Percentiles rank a stretch among this genome's conserved stretches.
Conservation (phyloP, 805 yeast genomes). For the Candida vaughaniae region DNA sequence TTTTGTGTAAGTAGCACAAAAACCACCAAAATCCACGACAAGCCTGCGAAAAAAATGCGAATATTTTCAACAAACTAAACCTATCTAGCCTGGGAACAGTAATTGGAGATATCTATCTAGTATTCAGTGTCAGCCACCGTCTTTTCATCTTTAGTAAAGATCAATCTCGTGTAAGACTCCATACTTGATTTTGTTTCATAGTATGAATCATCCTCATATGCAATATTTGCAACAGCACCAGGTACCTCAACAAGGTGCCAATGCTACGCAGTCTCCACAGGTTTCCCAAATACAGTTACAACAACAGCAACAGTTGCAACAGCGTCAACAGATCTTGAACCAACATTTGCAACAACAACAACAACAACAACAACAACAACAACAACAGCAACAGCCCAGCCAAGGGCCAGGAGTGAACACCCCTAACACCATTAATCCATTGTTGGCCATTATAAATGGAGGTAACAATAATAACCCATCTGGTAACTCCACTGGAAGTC, state of each 20-base stretch:
- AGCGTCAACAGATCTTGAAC: slow-evolving; percentile 27
- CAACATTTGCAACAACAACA: slow-evolving; percentile 20
- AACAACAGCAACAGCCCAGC: slow-evolving; percentile 23
- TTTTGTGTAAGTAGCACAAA: neutral
- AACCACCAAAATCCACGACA: too few relatives aligned
- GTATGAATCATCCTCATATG: slow-evolving; percentile 43
- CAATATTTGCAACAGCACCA: slow-evolving; percentile 39
- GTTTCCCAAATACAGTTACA: slow-evolving; percentile 31
- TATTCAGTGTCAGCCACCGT: too few relatives aligned
- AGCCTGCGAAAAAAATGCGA: slow-evolving; percentile 6
- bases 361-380: slow-evolving; percentile 24
- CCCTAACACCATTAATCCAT: slow-evolving; percentile 25
- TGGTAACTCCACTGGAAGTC: slow-evolving; percentile 16
- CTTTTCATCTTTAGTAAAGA: too few relatives aligned
- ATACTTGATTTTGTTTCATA: too few relatives aligned
- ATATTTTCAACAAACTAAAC: slow-evolving; percentile 8
- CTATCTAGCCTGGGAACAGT: too few relatives aligned
- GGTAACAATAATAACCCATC: slow-evolving; percentile 18
- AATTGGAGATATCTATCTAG: too few relatives aligned
- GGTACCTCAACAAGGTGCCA: slow-evolving; percentile 19
- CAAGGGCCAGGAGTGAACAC: slow-evolving; percentile 16
- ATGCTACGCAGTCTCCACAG: slow-evolving; percentile 32
- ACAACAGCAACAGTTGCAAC: slow-evolving; percentile 22
- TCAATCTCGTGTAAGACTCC: too few relatives aligned
- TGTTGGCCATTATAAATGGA: slow-evolving; percentile 37